Conservation (phyloP, 306 rosid species). For the Dryas drummondii region DNA sequence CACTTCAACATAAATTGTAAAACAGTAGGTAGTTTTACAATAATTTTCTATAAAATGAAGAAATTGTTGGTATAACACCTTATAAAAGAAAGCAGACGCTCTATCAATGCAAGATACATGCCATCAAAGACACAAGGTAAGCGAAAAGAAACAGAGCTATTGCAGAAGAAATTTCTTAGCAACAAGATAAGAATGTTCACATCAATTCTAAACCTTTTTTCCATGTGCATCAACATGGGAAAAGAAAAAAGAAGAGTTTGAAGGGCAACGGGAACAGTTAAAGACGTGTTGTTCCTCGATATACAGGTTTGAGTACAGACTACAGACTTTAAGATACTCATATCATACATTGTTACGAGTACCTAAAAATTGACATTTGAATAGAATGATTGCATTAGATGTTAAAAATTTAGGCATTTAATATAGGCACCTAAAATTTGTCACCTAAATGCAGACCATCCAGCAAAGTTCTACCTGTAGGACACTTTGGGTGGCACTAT, state of each 20-base stretch:
- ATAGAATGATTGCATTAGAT: neutral
- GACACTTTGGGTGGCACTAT: conserved; percentile 92
- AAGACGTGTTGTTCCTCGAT: neutral
- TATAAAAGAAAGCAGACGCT: neutral
- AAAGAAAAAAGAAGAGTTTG: neutral
- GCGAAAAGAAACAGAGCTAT: neutral
- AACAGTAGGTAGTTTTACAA: neutral
- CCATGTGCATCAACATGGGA: neutral
- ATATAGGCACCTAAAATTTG: neutral
- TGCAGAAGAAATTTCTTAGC: neutral
- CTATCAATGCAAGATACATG: neutral
- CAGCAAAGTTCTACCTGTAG: conserved; percentile 64
- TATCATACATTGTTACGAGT: neutral
- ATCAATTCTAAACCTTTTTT: neutral
- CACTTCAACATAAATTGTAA: neutral
- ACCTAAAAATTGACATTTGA: neutral
- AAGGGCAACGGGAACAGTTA: neutral
- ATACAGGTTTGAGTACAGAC: neutral
- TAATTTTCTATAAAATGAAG: neutral
- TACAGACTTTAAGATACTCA: neutral
- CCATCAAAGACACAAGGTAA: neutral
- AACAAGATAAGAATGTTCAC: neutral
- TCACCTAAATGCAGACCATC: conserved; percentile 14
- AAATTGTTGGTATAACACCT: neutral
- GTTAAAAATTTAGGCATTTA: neutral